Base-by-base conservation (phyloP, 1,284 basidiomycete species). In the Fomitiporia mediterranea region DNA sequence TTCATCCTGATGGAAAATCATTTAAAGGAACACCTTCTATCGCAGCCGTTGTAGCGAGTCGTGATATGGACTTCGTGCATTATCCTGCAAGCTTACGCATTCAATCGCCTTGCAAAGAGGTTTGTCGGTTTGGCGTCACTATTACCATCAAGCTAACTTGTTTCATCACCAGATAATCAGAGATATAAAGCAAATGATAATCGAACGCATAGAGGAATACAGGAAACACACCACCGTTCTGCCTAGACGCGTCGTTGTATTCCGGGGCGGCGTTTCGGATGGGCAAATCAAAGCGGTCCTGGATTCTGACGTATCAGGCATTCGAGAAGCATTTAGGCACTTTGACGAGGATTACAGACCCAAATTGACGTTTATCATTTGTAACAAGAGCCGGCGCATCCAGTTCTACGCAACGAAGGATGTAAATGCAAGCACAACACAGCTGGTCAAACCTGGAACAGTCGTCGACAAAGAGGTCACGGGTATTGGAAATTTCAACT, bases 331-430 rank as follows among this genome's bases (percentile, higher is more conserved):
- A 0, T 86, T 85, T 70, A 71, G 75, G 62, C 77, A 73, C 54
- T 69, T 86, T 40, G n/a, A n/a, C n/a, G 73, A 68, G n/a, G 67
- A 70, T 1, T 90, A 88, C 64, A 66, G 67, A 21, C 89, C 88
- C 0, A 73, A 75, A 40, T 64, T 91, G 9, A 82, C 84, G 8
- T 88, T 90, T 64, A 72, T 87, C 58, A 77, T 91, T 51, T 90
- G 86, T 65, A 86, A 86, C 8, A 92, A 91, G 68, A 79, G 89
- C 0, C 89, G 91, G 64, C 80, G 91, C 64, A 82, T 86, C 0
- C 79, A 81, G 42, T 82, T 84, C 66, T 86, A 74, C 67, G 74
- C 86, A 0, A 79, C 79, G 0, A 67, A 75, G 37, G 69, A 70
- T 0, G 62, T 71, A 4, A 63, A 74, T 43, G 80, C 77, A 1